Conservation (phyloP, 169 alveolate genomes). For the Perkinsus marinus region DNA sequence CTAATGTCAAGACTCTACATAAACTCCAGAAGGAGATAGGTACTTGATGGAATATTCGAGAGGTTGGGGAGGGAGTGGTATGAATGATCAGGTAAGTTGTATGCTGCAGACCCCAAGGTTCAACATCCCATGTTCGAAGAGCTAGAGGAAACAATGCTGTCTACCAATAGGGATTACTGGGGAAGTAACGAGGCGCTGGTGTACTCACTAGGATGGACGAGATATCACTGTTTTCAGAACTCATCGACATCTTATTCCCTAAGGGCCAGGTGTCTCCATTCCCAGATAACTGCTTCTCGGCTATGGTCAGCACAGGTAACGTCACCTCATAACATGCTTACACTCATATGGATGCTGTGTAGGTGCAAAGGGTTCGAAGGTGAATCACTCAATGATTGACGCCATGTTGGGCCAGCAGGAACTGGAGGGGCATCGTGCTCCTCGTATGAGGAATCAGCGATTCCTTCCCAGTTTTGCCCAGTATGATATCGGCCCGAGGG, state of each 20-base stretch:
- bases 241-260: constrained; percentile 37
- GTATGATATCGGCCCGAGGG: constrained; percentile 87
- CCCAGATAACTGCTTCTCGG: constrained; percentile 85
- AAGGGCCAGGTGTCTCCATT: constrained; percentile 49
- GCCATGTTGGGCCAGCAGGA: constrained; percentile 86
- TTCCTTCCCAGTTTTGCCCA: constrained; percentile 84
- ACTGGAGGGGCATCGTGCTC: constrained; percentile 89
- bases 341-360: too few relatives aligned
- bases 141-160: constrained; percentile 20
- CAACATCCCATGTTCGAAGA: constrained; percentile 19
- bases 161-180: constrained; percentile 27
- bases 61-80: constrained; percentile 8
- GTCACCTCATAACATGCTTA: too few relatives aligned
- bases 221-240: constrained; percentile 41
- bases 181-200: constrained; percentile 11
- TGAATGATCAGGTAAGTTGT: constrained; percentile 1
- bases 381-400: constrained; percentile 81
- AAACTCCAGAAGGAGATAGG: constrained; percentile 26
- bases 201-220: constrained; percentile 15
- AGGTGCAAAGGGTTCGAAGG: constrained; percentile 82
- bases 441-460: constrained; percentile 80
- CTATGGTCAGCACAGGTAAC: constrained; percentile 93
- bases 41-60: not conserved
- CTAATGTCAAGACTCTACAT: constrained; percentile 16
- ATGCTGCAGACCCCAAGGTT: constrained; percentile 11